phyloP scores from a whole-genome alignment of 805 yeast species.

The Candida incommunis region DNA sequence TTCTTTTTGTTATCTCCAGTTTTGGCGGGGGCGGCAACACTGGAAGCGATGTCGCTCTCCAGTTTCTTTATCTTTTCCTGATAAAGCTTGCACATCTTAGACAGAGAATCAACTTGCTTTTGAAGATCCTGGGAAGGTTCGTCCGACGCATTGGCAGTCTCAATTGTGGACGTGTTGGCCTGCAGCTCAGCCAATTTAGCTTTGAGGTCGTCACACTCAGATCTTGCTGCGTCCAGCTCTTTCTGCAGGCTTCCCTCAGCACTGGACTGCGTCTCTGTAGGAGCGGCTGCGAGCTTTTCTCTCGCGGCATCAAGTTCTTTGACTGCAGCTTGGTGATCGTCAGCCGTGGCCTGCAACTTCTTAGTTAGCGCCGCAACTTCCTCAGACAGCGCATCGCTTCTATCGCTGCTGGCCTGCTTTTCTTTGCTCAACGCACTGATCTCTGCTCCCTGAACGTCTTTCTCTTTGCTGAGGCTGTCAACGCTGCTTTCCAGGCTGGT shows the following conservation, averaged over 20 bases:
- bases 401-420: no score
- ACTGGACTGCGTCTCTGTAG: not conserved
- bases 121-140: not conserved
- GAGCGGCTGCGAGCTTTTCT: not conserved
- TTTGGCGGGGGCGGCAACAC: not conserved
- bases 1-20: slow-evolving; percentile 1
- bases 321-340: not conserved
- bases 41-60: not conserved
- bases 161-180: no score
- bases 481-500: no score
- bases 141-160: not conserved
- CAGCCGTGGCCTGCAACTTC: slow-evolving; percentile 6
- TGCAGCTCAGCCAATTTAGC: slow-evolving; percentile 3
- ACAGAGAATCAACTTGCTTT: slow-evolving; percentile 2
- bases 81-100: slow-evolving; percentile 2
- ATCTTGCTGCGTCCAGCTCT: not conserved
- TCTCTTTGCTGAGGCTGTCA: no score
- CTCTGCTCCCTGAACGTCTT: no score
- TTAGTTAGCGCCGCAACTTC: not conserved
- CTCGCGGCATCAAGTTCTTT: not conserved
- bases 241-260: not conserved
- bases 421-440: no score
- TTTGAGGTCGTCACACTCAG: slow-evolving; percentile 7
- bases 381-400: no score
- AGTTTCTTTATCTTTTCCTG: slow-evolving; percentile 2